Percentiles rank a stretch among this genome's conserved stretches.
Evolutionary conservation across 2,329 filamentous ascomycete species (phyloP).

Genomic region (Fusarium annulatum): DNA sequence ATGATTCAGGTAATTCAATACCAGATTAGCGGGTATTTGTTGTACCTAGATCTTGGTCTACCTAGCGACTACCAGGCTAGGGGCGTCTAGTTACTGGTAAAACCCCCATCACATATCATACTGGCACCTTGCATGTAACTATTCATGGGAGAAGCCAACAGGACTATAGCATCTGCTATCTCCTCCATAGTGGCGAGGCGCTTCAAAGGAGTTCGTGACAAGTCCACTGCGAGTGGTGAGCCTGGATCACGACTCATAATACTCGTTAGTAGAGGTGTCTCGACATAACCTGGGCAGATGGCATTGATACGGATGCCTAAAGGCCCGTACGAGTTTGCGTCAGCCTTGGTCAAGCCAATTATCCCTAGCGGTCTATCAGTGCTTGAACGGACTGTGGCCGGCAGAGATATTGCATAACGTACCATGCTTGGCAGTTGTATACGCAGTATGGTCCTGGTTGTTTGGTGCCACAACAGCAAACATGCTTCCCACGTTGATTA

Average conservation of each 20-base stretch:
- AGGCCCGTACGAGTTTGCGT: conserved; percentile 63
- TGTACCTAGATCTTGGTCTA: background rate
- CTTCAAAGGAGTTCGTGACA: conserved; percentile 59
- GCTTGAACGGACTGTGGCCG: background rate
- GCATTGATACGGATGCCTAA: conserved; percentile 68
- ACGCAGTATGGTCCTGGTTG: conserved; percentile 57
- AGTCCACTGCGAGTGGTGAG: conserved; percentile 51
- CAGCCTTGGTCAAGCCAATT: conserved; percentile 63
- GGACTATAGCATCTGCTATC: conserved; percentile 63
- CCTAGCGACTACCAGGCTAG: background rate
- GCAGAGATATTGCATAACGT: background rate
- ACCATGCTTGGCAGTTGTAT: conserved; percentile 64
- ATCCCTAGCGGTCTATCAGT: conserved; percentile 45
- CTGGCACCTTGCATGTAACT: conserved; percentile 63
- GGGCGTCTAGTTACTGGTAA: conserved; percentile 43
- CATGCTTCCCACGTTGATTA: conserved; percentile 66
- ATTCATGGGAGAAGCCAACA: conserved; percentile 62
- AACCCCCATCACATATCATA: conserved; percentile 61
- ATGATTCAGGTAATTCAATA: background rate
- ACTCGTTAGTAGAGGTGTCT: conserved; percentile 53
- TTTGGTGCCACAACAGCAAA: conserved; percentile 58
- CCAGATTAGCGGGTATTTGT: background rate
- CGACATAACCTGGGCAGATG: conserved; percentile 65
- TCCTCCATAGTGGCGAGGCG: conserved; percentile 62
- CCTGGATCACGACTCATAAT: conserved; percentile 40